Evolutionary conservation across 495 filamentous ascomycete species (phyloP).

Genomic region (Penicillium waksmanii): DNA sequence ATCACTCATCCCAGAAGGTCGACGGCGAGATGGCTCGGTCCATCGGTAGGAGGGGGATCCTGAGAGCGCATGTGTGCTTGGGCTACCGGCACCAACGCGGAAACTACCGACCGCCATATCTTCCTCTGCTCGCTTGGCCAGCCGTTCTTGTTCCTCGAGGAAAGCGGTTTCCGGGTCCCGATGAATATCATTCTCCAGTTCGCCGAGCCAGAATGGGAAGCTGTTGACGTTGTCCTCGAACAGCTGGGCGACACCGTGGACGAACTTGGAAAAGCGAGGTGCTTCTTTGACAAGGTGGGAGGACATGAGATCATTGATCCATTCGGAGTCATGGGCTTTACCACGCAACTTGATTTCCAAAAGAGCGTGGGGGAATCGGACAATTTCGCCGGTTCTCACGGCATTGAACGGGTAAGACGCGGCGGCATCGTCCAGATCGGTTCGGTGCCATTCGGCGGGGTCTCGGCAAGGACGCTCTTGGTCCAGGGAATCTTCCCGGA

Average conservation of each 20-base stretch:
- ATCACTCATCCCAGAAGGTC: constrained; percentile 27
- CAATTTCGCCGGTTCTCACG: constrained; percentile 88
- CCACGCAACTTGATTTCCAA: constrained; percentile 92
- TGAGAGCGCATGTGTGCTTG: constrained; percentile 47
- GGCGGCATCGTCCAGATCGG: constrained; percentile 79
- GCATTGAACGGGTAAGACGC: constrained; percentile 85
- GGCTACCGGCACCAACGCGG: constrained; percentile 54
- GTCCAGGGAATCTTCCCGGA: constrained; percentile 90
- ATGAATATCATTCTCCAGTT: constrained; percentile 88
- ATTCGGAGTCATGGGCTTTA: constrained; percentile 73
- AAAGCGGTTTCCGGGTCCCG: constrained; percentile 91
- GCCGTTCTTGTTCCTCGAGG: constrained; percentile 83
- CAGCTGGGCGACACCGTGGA: constrained; percentile 85
- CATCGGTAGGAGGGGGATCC: constrained; percentile 60
- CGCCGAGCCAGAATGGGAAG: constrained; percentile 92
- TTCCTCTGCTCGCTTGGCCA: constrained; percentile 78
- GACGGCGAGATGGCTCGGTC: constrained; percentile 25
- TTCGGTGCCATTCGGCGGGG: constrained; percentile 85
- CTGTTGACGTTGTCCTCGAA: constrained; percentile 97
- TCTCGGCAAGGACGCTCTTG: constrained; percentile 82
- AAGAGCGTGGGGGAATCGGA: constrained; percentile 86
- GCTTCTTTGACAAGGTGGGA: constrained; percentile 90
- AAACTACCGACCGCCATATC: constrained; percentile 89
- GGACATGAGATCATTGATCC: constrained; percentile 86
- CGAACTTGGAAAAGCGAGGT: constrained; percentile 93